phyloP scores from a whole-genome alignment of 352 stramenopile species.

The Globisporangium viniferum region DNA sequence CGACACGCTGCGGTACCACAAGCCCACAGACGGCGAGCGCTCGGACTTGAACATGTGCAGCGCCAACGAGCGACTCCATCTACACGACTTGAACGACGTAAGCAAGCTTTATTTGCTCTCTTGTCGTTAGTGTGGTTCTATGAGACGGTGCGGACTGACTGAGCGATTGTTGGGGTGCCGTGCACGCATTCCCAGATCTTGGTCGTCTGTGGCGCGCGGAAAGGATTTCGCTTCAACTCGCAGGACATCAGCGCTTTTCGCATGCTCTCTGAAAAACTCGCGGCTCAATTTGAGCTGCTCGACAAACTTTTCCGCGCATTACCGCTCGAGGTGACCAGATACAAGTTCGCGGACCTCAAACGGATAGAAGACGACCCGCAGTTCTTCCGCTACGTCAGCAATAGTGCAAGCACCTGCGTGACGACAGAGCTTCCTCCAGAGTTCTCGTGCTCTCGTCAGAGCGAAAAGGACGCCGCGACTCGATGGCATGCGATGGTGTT shows the following conservation, averaged over 20 bases:
- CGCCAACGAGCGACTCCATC: conserved; percentile 61
- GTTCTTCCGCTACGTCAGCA: conserved; percentile 14
- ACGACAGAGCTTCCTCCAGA: conserved; percentile 19
- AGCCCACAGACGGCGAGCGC: conserved; percentile 70
- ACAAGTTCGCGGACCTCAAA: conserved; percentile 50
- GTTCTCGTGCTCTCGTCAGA: conserved; percentile 2
- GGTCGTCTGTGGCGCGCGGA: conserved; percentile 66
- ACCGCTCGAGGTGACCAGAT: conserved; percentile 57
- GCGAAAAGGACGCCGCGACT: conserved; percentile 14
- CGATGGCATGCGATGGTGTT: conserved; percentile 61
- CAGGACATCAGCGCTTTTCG: conserved; percentile 62
- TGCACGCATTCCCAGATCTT: conserved; percentile 40
- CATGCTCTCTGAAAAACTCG: conserved; percentile 44
- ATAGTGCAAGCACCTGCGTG: not conserved
- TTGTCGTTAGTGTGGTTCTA: not conserved
- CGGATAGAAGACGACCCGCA: conserved; percentile 61
- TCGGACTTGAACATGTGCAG: conserved; percentile 67
- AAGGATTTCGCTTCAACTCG: conserved; percentile 78
- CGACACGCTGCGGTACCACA: conserved; percentile 82
- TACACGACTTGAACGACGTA: conserved; percentile 82
- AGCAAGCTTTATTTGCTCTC: not conserved
- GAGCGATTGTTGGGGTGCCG: not conserved
- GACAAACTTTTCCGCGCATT: conserved; percentile 53
- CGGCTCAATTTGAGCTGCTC: conserved; percentile 45
- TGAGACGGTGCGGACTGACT: not conserved